Evolutionary conservation across 352 stramenopile genomes (phyloP), one percentile per base, ranked within the genome.

Genomic region (Chrysophaeum taylorii): DNA sequence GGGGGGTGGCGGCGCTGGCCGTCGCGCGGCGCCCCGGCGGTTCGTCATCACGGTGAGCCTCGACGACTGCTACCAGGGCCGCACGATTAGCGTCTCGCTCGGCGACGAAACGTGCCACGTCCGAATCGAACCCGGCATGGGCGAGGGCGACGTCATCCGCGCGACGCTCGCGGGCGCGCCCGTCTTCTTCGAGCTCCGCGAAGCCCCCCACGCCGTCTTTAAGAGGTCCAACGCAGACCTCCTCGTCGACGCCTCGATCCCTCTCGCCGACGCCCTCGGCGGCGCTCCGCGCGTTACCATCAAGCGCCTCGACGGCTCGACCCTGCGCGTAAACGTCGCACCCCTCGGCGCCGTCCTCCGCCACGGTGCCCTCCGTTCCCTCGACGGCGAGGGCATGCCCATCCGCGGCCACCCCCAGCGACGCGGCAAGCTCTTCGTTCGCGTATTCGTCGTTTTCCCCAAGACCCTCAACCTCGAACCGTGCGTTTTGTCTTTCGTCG

Each of bases 351-450:
- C 18, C 25, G 48, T 60, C 9, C 25, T 60, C 18, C n/a, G 33
- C 18, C 48, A 60, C 48, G 48, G 48, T 5, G 5, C 48, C 18
- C 48, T 60, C 18, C 48, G 48, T 25, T 5, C 18, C 48, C 18
- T 60, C 48, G 48, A 60, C 18, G 48, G 48, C 48, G 48, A 60
- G 48, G 48, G 48, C 48, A 60, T 60, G 48, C 48, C 48, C 48
- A 25, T 60, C 18, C 48, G 48, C 48, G 48, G 48, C 5, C 18
- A 18, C 18, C 48, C 48, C 18, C 7, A 25, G 5, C 18, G 25
- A 25, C 48, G 48, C 48, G 48, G 48, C 18, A n/a, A 4, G 48
- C 48, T 60, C 48, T 60, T 60, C 48, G 18, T 60, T 18, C 48
- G 48, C 18, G 48, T 60, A 18, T 25, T 33, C 18, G 48, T 60